phyloP scores from a whole-genome alignment of 306 rosid genomes.

The Rosa lucieae region DNA sequence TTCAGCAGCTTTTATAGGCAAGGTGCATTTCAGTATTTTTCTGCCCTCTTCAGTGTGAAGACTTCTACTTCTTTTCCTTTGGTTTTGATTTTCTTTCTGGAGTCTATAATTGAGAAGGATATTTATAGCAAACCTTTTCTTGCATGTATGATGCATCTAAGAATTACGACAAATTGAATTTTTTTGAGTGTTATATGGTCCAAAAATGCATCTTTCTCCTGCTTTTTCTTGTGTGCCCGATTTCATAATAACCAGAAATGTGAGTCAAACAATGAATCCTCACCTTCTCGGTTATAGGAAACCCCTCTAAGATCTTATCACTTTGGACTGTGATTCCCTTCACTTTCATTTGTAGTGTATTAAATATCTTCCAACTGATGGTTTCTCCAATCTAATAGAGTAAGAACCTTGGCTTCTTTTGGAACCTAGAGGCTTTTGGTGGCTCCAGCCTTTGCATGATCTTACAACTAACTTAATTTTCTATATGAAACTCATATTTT shows the following conservation, averaged over 20 bases:
- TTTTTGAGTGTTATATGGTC: neutral
- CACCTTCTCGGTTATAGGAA: slow-evolving; percentile 2
- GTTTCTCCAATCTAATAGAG: neutral
- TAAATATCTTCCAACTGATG: neutral
- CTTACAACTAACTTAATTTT: neutral
- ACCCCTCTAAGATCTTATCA: neutral
- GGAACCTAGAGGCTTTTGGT: neutral
- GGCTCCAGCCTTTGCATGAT: neutral
- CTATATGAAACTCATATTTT: neutral
- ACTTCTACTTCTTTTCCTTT: neutral
- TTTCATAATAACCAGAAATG: neutral
- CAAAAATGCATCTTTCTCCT: slow-evolving; percentile 1
- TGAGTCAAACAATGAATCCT: slow-evolving; percentile 7
- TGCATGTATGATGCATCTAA: neutral
- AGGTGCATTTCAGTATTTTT: slow-evolving; percentile 46
- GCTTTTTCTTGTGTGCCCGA: neutral
- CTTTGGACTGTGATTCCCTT: neutral
- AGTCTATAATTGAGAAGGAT: neutral
- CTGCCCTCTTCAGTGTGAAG: slow-evolving; percentile 5
- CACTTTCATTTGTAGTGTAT: neutral
- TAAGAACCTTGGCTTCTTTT: neutral
- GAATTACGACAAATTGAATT: neutral
- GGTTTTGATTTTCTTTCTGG: neutral
- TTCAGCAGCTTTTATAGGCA: slow-evolving; percentile 80
- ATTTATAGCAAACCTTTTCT: slow-evolving; percentile 1